phyloP scores from a whole-genome alignment of 1,284 basidiomycete species.

The Hymenochaete sp. region DNA sequence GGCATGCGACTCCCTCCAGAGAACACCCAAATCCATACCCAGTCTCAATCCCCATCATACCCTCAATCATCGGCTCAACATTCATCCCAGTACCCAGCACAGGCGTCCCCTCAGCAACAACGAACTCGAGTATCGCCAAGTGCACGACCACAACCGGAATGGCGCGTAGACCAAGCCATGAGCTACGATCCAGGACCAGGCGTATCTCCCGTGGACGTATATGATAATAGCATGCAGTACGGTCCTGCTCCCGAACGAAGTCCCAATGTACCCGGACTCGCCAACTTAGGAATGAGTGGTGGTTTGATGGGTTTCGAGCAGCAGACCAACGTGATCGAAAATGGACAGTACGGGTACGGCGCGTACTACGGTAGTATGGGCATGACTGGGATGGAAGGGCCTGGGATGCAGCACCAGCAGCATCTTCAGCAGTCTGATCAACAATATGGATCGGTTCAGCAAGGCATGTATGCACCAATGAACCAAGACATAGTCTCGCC shows the following conservation, averaged over 20 bases:
- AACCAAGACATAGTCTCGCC: too few relatives aligned
- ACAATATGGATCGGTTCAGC: slow-evolving; percentile 3
- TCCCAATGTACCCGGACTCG: too few relatives aligned
- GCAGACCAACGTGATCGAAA: neutral
- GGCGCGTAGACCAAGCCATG: too few relatives aligned
- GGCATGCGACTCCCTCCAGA: slow-evolving; percentile 18
- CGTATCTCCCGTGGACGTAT: slow-evolving; percentile 10
- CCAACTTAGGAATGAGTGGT: too few relatives aligned
- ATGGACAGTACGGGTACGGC: slow-evolving; percentile 5
- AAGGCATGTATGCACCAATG: slow-evolving; percentile 10
- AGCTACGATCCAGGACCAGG: too few relatives aligned
- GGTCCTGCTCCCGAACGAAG: too few relatives aligned
- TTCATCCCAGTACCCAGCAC: too few relatives aligned
- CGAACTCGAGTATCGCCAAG: too few relatives aligned
- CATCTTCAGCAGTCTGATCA: too few relatives aligned
- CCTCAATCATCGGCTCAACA: slow-evolving; percentile 7
- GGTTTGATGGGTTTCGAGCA: slow-evolving; percentile 4
- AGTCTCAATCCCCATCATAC: slow-evolving; percentile 14
- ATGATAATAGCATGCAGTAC: slow-evolving; percentile 2
- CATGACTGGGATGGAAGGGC: slow-evolving; percentile 10
- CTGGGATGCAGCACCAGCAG: slow-evolving; percentile 5
- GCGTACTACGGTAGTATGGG: slow-evolving; percentile 6
- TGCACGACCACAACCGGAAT: too few relatives aligned
- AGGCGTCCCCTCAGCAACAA: too few relatives aligned
- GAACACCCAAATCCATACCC: slow-evolving; percentile 18